Percentiles rank a stretch among this genome's conserved stretches.
phyloP scores from a whole-genome alignment of 192 early-diverging fungal species.

The Backusella liffmaniae region DNA sequence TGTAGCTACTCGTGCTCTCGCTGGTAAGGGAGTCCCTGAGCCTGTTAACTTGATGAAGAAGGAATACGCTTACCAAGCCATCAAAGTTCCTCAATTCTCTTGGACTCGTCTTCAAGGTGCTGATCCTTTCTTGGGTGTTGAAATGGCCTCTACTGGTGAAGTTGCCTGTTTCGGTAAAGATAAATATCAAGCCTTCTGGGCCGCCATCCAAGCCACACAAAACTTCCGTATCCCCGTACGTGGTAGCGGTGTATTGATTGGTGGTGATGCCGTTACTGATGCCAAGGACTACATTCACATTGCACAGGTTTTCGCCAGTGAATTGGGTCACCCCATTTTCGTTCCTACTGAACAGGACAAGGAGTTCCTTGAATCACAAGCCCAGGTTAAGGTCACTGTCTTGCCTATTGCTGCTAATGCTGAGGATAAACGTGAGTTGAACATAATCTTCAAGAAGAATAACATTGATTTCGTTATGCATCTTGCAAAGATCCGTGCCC shows the following conservation, averaged over 20 bases:
- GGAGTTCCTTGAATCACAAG: conserved; percentile 41
- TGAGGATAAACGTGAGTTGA: conserved; percentile 54
- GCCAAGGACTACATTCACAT: conserved; percentile 68
- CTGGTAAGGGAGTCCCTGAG: conserved; percentile 57
- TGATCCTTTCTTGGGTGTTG: conserved; percentile 95
- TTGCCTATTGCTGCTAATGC: conserved; percentile 53
- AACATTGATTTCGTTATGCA: conserved; percentile 73
- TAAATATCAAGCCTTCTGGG: conserved; percentile 84
- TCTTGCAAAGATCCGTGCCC: conserved; percentile 64
- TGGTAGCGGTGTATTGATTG: conserved; percentile 68
- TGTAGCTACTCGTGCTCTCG: conserved; percentile 81
- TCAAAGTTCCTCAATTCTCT: conserved; percentile 96
- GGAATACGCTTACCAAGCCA: conserved; percentile 72
- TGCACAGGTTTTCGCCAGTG: conserved; percentile 55
- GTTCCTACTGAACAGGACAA: conserved; percentile 65
- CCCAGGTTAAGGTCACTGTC: conserved; percentile 36
- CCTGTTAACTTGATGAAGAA: conserved; percentile 58
- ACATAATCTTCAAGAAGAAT: conserved; percentile 56
- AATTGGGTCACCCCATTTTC: conserved; percentile 66
- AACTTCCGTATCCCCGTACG: conserved; percentile 82
- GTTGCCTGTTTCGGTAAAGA: conserved; percentile 95
- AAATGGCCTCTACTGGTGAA: conserved; percentile 98
- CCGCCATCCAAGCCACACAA: conserved; percentile 82
- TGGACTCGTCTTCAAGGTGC: conserved; percentile 96
- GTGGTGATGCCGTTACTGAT: conserved; percentile 71